Evolutionary conservation across 805 yeast genomes (phyloP).

Genomic region (Cyberlindnera maclurae): DNA sequence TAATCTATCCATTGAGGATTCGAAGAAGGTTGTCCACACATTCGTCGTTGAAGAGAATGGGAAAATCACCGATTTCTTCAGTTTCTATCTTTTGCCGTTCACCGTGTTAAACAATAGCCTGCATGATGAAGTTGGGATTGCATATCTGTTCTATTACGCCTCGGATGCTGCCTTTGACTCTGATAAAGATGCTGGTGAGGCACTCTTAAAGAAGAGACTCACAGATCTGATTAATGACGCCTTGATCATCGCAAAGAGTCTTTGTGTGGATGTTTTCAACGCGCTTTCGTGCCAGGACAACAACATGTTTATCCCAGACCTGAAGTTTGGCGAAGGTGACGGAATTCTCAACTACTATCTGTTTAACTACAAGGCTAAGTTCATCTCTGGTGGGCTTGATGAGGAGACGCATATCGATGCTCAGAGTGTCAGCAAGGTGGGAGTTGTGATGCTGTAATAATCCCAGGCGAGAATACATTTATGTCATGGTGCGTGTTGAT

Average conservation of each 20-base stretch:
- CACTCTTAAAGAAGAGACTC: constrained; percentile 50
- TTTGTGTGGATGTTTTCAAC: constrained; percentile 83
- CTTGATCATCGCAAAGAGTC: constrained; percentile 60
- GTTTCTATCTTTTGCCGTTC: constrained; percentile 85
- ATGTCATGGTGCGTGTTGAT: too few relatives aligned
- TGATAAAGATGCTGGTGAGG: constrained; percentile 34
- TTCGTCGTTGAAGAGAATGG: constrained; percentile 67
- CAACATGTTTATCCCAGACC: constrained; percentile 67
- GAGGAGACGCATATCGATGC: constrained; percentile 44
- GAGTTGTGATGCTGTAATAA: constrained; percentile 71
- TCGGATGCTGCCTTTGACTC: constrained; percentile 47
- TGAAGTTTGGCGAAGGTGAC: constrained; percentile 91
- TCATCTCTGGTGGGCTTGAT: constrained; percentile 74
- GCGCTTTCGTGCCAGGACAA: constrained; percentile 91
- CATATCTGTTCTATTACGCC: constrained; percentile 87
- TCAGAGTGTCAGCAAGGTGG: constrained; percentile 69
- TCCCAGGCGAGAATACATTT: too few relatives aligned
- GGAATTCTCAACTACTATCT: constrained; percentile 86
- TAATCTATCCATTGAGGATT: constrained; percentile 28
- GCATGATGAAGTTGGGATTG: constrained; percentile 70
- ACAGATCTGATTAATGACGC: constrained; percentile 62
- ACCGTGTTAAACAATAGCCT: constrained; percentile 61
- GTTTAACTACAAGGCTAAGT: constrained; percentile 82
- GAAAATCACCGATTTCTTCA: constrained; percentile 77
- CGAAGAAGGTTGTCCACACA: constrained; percentile 53